Base-by-base conservation (phyloP, 2,329 filamentous ascomycete species). In the Dothistroma septosporum region DNA sequence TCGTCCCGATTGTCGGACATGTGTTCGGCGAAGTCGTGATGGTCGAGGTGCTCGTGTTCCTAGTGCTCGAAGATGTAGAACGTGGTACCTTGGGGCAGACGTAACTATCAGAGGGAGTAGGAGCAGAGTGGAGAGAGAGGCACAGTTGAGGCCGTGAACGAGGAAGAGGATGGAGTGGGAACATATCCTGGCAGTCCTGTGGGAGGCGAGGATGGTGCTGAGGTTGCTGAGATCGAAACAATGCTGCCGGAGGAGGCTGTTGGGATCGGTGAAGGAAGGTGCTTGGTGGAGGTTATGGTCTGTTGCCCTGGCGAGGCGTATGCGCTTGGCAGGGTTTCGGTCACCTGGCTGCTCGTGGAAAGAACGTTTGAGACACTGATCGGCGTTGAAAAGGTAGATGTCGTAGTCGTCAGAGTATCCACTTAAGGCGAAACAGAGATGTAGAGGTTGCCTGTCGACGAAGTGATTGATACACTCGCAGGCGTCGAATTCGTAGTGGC, bases 1-100 rank as follows among this genome's bases (percentile, higher is more conserved):
- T 73, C 4, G 71, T 73, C 4, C 70, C 69, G 22, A 65, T 64
- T 10, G 64, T 60, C 16, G 60, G 62, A 55, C 61, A 60, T 33
- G 58, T 61, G 33, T 19, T 55, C n/a, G 49, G 44, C 32, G 55
- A 31, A 11, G 53, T 46, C 31, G 37, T 41, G n/a, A 46, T 52
- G 2, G 53, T 57, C 10, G 50, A 32, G 1, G 50, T 44, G 22
- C 44, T 46, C 14, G 47, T 52, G 14, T 32, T 31, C n/a, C 32
- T n/a, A 9, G 19, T 21, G n/a, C 24, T 53, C 35, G 44, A 28
- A 50, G 49, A 54, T 31, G 22, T 22, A 41, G 31, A 19, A 16
- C 41, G 41, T 8, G 41, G 41, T 19, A 44, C 41, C 19, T 19
- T 8, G 2, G 14, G 41, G 14, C 41, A 44, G 4, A 44, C 19